These are phyloP conservation scores for Lipomyces lipofer DNA, from an alignment of 805 yeast genomes.

Conservation along the genomic window DNA sequence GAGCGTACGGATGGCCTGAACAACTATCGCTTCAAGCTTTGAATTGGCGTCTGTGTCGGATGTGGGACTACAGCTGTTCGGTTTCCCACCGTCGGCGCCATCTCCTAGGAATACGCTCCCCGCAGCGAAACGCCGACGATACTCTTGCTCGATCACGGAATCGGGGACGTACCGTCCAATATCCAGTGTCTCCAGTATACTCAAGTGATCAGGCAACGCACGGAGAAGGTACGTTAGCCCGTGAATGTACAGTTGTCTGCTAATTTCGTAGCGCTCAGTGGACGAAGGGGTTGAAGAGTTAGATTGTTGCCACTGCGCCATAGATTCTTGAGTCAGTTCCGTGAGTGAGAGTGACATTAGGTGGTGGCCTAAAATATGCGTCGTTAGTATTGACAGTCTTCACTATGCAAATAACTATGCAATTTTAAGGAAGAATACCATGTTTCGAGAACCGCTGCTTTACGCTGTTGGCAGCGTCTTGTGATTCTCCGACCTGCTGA, in stretches of 20 bases:
- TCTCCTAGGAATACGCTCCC: not conserved
- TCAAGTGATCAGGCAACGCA: conserved; percentile 19
- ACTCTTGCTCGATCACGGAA: conserved; percentile 1
- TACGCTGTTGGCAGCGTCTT: not conserved
- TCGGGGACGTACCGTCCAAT: conserved; percentile 12
- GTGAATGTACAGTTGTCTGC: conserved; percentile 22
- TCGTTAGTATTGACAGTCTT: not conserved
- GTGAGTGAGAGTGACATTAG: not conserved
- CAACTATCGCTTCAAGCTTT: conserved; percentile 12
- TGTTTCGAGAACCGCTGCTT: not conserved
- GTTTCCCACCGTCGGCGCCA: not conserved
- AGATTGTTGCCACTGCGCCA: not conserved
- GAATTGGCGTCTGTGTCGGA: not conserved
- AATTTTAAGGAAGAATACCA: too few relatives aligned
- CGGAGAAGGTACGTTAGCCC: conserved; percentile 18
- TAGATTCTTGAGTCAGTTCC: not conserved
- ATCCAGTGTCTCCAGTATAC: conserved; percentile 8
- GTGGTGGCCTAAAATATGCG: not conserved
- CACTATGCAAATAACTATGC: not conserved
- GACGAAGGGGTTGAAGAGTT: not conserved
- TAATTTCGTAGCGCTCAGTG: not conserved
- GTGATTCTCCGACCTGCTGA: not conserved
- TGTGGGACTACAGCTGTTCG: too few relatives aligned
- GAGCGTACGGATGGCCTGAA: conserved; percentile 11
- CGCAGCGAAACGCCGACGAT: not conserved